Conservation (phyloP, 768 basidiomycete genomes). For the Russula earlei region DNA sequence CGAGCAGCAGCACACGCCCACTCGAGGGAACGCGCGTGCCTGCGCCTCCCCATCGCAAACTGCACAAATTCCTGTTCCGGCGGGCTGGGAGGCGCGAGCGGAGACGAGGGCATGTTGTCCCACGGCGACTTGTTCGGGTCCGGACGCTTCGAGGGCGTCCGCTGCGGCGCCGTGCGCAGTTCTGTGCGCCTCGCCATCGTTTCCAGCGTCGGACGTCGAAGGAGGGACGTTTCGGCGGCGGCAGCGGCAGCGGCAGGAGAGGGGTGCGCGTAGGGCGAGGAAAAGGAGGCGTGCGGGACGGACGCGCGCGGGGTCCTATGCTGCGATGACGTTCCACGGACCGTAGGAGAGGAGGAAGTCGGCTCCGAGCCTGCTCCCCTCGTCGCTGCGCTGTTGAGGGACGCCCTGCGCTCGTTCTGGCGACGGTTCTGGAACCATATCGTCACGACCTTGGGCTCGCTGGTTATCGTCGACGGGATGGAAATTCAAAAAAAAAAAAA, state of each 20-base stretch:
- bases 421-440: slow-evolving; percentile 32
- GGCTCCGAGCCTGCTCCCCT: neutral
- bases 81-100: slow-evolving; percentile 15
- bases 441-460: slow-evolving; percentile 26
- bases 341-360: neutral
- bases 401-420: slow-evolving; percentile 22
- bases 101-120: slow-evolving; percentile 18
- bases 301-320: neutral
- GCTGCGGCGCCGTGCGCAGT: slow-evolving; percentile 21
- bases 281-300: neutral
- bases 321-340: slow-evolving; percentile 1
- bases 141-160: slow-evolving; percentile 20
- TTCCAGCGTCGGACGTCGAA: slow-evolving; percentile 27
- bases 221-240: slow-evolving; percentile 14
- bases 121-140: slow-evolving; percentile 19
- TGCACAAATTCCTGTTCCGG: slow-evolving; percentile 25
- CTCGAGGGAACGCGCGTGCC: slow-evolving; percentile 25
- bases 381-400: neutral
- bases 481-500: neutral
- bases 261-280: slow-evolving; percentile 14
- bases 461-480: neutral
- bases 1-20: slow-evolving; percentile 33
- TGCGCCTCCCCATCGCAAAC: slow-evolving; percentile 20
- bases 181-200: slow-evolving; percentile 28
- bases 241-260: neutral